Percentiles rank a stretch among this genome's conserved stretches.
Conservation (phyloP, 2,329 filamentous ascomycete genomes). For the Clonostachys solani region DNA sequence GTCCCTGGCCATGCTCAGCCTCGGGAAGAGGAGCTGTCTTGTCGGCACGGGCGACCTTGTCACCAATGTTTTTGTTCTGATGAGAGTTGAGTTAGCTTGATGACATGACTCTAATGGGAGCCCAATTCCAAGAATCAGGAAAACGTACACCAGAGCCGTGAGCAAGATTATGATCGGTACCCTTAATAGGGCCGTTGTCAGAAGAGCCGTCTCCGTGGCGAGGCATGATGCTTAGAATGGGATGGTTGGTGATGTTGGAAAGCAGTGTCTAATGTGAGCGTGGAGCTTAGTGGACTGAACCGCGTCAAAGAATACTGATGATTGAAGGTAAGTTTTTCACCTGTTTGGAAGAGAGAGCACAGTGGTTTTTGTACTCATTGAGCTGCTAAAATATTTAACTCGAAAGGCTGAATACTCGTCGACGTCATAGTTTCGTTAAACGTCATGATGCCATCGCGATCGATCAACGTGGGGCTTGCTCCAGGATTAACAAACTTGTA, state of each 20-base stretch:
- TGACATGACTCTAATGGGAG: not conserved
- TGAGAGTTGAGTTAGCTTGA: not conserved
- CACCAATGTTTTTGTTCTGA: constrained; percentile 26
- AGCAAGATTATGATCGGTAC: constrained; percentile 30
- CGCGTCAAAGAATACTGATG: no score
- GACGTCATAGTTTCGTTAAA: constrained; percentile 3
- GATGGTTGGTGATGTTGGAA: no score
- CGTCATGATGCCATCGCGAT: not conserved
- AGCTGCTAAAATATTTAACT: no score
- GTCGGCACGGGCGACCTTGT: constrained; percentile 38
- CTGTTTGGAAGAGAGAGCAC: no score
- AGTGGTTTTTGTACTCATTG: no score
- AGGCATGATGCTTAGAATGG: constrained; percentile 33
- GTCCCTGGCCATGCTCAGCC: constrained; percentile 35
- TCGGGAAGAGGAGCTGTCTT: constrained; percentile 45
- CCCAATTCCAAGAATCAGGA: not conserved
- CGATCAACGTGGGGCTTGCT: not conserved
- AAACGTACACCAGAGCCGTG: constrained; percentile 36
- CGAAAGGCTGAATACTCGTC: no score
- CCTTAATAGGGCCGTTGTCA: constrained; percentile 38
- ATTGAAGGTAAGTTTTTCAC: no score
- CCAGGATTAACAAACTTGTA: not conserved
- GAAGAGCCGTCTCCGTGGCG: constrained; percentile 42
- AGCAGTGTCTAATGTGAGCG: no score
- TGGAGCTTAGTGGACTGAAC: no score